phyloP scores from a whole-genome alignment of 495 filamentous ascomycete genomes.

The Neurospora intermedia region DNA sequence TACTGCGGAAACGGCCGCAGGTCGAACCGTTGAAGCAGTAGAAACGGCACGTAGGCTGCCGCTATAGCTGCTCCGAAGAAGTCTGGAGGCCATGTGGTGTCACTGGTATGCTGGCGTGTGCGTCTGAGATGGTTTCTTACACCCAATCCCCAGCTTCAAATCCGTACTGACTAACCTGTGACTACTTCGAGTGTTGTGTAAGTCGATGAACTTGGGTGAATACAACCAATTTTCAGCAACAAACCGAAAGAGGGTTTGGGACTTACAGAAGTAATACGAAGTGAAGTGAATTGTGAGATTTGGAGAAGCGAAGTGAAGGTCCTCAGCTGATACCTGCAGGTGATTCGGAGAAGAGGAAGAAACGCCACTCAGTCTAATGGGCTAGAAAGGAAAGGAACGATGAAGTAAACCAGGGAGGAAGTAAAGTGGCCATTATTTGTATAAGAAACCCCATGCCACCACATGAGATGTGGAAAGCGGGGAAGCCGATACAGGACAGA shows the following conservation, averaged over 20 bases:
- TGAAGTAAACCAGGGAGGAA: background rate
- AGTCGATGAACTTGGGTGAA: background rate
- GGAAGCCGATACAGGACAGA: background rate
- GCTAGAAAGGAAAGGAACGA: background rate
- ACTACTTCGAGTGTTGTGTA: background rate
- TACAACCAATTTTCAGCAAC: background rate
- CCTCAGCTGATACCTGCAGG: background rate
- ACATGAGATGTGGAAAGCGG: background rate
- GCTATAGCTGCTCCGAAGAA: background rate
- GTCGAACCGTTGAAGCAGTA: background rate
- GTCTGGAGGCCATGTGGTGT: background rate
- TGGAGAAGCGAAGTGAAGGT: background rate
- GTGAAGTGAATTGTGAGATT: background rate
- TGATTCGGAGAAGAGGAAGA: background rate
- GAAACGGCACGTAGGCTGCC: background rate
- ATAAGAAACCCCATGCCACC: background rate
- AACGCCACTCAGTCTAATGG: background rate
- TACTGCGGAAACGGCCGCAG: background rate
- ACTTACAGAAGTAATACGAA: background rate
- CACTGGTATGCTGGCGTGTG: background rate
- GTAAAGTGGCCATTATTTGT: conserved; percentile 6
- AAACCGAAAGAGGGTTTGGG: background rate
- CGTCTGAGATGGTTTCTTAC: background rate
- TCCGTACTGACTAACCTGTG: background rate
- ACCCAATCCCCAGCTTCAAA: background rate